phyloP scores from a whole-genome alignment of 1,284 basidiomycete genomes.

The Coniferiporia weirii region DNA sequence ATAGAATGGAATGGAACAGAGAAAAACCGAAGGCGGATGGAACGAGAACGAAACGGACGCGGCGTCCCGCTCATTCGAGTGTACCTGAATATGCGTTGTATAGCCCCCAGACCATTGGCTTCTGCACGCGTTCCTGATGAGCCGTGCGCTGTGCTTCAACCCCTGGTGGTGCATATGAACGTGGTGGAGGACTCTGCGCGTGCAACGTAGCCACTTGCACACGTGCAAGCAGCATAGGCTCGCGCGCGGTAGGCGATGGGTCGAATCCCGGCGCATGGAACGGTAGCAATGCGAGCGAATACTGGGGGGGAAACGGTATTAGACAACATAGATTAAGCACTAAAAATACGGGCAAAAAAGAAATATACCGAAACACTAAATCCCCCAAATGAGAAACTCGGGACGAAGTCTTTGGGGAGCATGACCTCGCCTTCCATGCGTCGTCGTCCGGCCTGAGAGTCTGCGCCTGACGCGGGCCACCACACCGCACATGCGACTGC shows the following conservation, averaged over 20 bases:
- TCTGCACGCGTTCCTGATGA: slow-evolving; percentile 8
- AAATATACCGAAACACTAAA: slow-evolving; percentile 41
- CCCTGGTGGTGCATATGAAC: slow-evolving; percentile 11
- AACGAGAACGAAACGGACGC: not conserved
- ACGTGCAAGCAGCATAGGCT: slow-evolving; percentile 35
- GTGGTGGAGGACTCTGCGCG: not conserved
- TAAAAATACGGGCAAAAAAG: not conserved
- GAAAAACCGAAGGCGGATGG: not conserved
- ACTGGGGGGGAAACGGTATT: slow-evolving; percentile 26
- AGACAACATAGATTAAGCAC: not conserved
- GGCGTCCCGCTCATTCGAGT: not conserved
- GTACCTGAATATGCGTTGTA: slow-evolving; percentile 1
- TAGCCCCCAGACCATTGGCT: slow-evolving; percentile 14
- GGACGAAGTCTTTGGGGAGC: slow-evolving; percentile 42
- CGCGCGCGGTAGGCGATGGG: slow-evolving; percentile 26
- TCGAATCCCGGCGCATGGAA: slow-evolving; percentile 35
- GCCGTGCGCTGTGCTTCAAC: slow-evolving; percentile 6
- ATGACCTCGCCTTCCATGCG: slow-evolving; percentile 46
- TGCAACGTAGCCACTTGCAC: slow-evolving; percentile 22
- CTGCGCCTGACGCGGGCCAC: slow-evolving; percentile 35
- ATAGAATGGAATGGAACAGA: not conserved
- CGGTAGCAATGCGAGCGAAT: slow-evolving; percentile 38
- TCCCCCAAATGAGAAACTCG: slow-evolving; percentile 41
- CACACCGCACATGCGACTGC: slow-evolving; percentile 39
- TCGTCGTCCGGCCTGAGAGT: slow-evolving; percentile 20